Evolutionary conservation across 139 green algal genomes (phyloP).

Genomic region (Gonium pectorale): DNA sequence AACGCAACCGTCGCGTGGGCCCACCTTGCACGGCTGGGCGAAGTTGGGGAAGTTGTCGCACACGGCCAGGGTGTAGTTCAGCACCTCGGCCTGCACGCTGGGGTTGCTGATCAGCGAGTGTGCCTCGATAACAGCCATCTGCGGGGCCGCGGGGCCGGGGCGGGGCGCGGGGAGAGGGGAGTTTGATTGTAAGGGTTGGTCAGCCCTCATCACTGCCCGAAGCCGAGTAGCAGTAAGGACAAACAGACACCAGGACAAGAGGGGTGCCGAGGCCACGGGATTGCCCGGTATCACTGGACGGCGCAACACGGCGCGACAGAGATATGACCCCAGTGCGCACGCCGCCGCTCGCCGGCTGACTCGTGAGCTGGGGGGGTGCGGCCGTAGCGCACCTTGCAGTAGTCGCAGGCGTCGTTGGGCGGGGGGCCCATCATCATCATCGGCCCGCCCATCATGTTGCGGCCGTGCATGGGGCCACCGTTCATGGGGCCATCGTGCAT

Average conservation of each 20-base stretch:
- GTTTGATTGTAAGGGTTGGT: too few relatives aligned
- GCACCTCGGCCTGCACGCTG: conserved; percentile 44
- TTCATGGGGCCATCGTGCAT: too few relatives aligned
- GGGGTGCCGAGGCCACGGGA: too few relatives aligned
- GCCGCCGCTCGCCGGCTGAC: too few relatives aligned
- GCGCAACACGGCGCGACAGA: too few relatives aligned
- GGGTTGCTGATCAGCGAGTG: conserved; percentile 56
- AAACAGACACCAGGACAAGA: too few relatives aligned
- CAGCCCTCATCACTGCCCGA: too few relatives aligned
- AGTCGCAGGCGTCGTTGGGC: conserved; percentile 37
- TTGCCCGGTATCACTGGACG: too few relatives aligned
- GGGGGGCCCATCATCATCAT: not conserved
- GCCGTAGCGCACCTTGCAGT: conserved; percentile 41
- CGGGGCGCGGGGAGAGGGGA: not conserved
- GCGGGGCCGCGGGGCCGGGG: not conserved
- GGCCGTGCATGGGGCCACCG: not conserved
- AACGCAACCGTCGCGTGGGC: too few relatives aligned
- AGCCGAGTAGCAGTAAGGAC: too few relatives aligned
- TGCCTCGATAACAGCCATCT: conserved; percentile 61
- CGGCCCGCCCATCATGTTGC: not conserved
- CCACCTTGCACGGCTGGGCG: conserved; percentile 37
- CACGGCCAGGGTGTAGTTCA: conserved; percentile 52
- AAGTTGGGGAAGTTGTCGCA: conserved; percentile 40
- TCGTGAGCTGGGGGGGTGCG: too few relatives aligned
- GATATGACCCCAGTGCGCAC: too few relatives aligned